Percentiles rank a stretch among this genome's conserved stretches.
Conservation (phyloP, 352 stramenopile species). For the Blastocystis sp. region DNA sequence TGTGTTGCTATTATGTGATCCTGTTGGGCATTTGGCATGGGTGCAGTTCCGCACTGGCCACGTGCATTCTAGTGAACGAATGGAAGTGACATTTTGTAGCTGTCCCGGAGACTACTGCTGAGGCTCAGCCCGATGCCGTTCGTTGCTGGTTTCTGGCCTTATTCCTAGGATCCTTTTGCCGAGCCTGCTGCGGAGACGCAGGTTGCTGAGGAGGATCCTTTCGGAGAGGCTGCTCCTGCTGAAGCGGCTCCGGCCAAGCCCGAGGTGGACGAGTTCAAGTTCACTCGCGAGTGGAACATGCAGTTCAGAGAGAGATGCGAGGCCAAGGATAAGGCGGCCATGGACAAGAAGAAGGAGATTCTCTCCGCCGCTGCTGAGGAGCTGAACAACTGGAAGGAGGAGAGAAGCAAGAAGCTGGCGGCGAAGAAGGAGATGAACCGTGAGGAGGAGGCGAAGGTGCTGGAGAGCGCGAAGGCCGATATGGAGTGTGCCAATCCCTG, state of each 20-base stretch:
- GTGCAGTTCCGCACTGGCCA: background rate
- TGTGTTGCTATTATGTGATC: conserved; percentile 10
- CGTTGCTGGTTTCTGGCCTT: conserved; percentile 23
- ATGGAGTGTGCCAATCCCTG: conserved; percentile 64
- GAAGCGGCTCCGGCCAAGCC: background rate
- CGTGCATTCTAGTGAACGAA: conserved; percentile 7
- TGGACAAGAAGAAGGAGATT: conserved; percentile 67
- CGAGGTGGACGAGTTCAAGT: conserved; percentile 66
- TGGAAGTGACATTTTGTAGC: conserved; percentile 52
- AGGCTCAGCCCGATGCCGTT: conserved; percentile 9
- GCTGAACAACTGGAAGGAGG: conserved; percentile 52
- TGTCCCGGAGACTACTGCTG: background rate
- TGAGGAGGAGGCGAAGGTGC: conserved; percentile 66
- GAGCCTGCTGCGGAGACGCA: conserved; percentile 6
- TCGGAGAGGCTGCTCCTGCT: conserved; percentile 28
- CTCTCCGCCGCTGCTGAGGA: conserved; percentile 68
- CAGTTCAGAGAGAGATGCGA: conserved; percentile 68
- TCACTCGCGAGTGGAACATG: conserved; percentile 66
- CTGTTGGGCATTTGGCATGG: background rate
- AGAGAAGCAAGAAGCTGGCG: conserved; percentile 64
- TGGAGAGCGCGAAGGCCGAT: conserved; percentile 66
- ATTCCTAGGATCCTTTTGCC: conserved; percentile 67
- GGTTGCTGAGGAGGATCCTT: conserved; percentile 66
- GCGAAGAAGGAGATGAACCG: conserved; percentile 70
- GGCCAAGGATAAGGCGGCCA: conserved; percentile 56